Evolutionary conservation across 306 rosid species (phyloP), one percentile per base, ranked within the genome.

Genomic region (Quercus agrifolia): DNA sequence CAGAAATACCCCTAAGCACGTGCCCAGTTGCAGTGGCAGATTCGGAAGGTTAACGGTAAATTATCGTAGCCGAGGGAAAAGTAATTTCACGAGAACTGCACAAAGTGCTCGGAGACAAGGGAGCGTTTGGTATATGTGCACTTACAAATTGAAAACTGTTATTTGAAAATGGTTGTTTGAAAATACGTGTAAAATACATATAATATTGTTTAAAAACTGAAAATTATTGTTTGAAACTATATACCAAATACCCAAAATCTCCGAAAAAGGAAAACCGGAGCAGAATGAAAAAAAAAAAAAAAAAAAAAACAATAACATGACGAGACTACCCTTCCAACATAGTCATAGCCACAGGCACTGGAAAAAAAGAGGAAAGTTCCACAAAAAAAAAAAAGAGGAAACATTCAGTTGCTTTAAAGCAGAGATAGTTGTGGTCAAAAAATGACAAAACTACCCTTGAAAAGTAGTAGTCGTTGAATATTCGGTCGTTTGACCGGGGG

Each of bases 351-450:
- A 49, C 54, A 49, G 54, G 4, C 15, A 49, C 54, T 10, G 1
- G 5, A 49, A 49, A 49, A 49, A 49, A 46, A 11, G 0, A 11
- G 0, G 0, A 5, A 63, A 2, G 9, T 1, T 30, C 23, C 1
- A 30, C 0, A 35, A 35, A 35, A 46, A 5, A 64, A 3, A 11
- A 11, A 46, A 0, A 13, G 1, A 13, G 5, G 5, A 49, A 49
- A 49, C 54, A 49, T 74, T 51, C 82, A 80, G 82, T 84, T 68
- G 74, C 63, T 68, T 77, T 80, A 77, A 77, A 72, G 80, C 25
- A 68, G 67, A 74, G 31, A 71, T 66, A 44, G 30, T 52, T 21
- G 72, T 21, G 49, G 5, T 19, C 7, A 11, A 0, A 12, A 49
- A 11, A 46, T 51, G 76, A 83, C 85, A 28, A 62, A 5, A 74